Evolutionary conservation across 257 asterid species (phyloP).

Genomic region (Datura wrightii): DNA sequence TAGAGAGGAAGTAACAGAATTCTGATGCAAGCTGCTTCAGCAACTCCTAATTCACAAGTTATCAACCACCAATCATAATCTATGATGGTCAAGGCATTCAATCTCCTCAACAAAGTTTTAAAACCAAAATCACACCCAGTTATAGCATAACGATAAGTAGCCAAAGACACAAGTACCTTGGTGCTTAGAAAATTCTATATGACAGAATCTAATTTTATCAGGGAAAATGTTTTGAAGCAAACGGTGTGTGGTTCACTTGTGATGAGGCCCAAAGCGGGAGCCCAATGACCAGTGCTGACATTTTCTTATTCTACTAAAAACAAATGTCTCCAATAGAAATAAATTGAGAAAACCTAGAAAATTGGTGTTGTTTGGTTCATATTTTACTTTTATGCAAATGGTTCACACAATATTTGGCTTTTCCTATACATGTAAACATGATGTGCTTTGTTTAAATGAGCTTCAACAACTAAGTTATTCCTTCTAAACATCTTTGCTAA

Average conservation of each 20-base stretch:
- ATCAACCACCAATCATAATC: background rate
- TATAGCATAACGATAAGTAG: background rate
- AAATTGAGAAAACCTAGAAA: slow-evolving; percentile 1
- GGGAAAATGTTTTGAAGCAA: background rate
- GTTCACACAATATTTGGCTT: background rate
- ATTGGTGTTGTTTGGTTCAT: background rate
- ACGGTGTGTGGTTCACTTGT: background rate
- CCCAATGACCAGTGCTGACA: background rate
- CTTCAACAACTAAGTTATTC: slow-evolving; percentile 12
- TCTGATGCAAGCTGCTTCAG: slow-evolving; percentile 10
- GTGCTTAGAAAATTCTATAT: background rate
- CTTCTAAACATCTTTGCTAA: background rate
- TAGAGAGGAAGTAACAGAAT: slow-evolving; percentile 1
- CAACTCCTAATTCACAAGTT: background rate
- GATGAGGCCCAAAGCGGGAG: slow-evolving; percentile 15
- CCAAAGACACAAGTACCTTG: background rate
- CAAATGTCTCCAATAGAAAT: background rate
- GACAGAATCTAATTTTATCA: background rate
- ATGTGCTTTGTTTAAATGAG: background rate
- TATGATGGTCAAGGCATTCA: background rate
- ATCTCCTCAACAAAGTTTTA: background rate
- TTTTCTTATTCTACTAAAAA: background rate
- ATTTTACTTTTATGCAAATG: background rate
- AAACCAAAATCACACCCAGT: slow-evolving; percentile 8
- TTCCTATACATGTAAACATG: background rate